Conservation (phyloP, 202 grass and related monocot species). For the Musa balbisiana region DNA sequence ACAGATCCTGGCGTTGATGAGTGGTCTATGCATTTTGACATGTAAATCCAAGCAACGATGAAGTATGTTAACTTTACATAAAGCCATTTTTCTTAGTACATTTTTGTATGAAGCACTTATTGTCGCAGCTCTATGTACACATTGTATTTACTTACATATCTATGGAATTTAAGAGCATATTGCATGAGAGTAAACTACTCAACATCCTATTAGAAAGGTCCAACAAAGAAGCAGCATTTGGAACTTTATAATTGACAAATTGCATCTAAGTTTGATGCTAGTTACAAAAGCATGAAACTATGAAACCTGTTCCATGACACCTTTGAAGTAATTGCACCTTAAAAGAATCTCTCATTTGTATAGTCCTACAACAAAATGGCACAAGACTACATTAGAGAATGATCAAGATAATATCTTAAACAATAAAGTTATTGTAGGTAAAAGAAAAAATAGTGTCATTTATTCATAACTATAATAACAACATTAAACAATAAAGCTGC, state of each 20-base stretch:
- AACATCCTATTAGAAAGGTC: neutral
- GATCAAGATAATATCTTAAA: neutral
- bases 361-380: slow-evolving; percentile 55
- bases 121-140: too few species aligned
- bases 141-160: too few species aligned
- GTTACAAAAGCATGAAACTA: neutral
- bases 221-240: neutral
- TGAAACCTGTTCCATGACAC: slow-evolving; percentile 48
- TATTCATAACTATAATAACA: too few species aligned
- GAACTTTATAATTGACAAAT: neutral
- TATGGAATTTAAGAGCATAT: neutral
- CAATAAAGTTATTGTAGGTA: neutral
- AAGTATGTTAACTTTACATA: neutral
- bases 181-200: neutral
- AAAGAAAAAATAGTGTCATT: too few species aligned
- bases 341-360: slow-evolving; percentile 51
- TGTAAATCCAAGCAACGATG: neutral
- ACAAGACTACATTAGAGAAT: neutral
- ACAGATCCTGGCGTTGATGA: neutral
- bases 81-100: neutral
- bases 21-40: neutral
- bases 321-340: slow-evolving; percentile 64
- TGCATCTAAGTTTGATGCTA: neutral
- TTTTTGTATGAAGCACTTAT: too few species aligned
- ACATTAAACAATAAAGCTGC: too few species aligned